Evolutionary conservation across 75 land plant species (phyloP).

Genomic region (Larix kaempferi): DNA sequence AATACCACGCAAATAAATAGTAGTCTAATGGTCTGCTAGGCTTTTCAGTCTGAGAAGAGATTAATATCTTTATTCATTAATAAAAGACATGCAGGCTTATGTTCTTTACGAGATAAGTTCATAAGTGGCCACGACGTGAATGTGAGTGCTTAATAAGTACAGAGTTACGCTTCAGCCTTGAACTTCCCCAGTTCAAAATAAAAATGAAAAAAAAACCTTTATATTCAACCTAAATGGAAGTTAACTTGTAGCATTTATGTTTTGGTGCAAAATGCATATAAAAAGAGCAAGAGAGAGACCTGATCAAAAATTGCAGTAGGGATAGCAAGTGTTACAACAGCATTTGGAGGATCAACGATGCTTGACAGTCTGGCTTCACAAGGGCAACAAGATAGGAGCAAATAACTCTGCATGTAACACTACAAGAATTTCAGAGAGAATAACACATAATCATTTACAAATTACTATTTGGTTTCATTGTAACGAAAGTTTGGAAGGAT

Average conservation of each 20-base stretch:
- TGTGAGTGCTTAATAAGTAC: too few species aligned
- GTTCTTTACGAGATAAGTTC: neutral
- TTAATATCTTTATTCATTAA: too few species aligned
- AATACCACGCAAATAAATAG: too few species aligned
- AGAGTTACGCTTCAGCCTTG: too few species aligned
- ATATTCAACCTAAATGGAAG: too few species aligned
- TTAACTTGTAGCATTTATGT: neutral
- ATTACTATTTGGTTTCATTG: neutral
- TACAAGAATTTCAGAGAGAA: neutral
- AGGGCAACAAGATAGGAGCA: slow-evolving; percentile 83
- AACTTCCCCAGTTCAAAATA: too few species aligned
- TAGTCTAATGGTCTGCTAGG: too few species aligned
- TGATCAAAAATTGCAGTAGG: slow-evolving; percentile 87
- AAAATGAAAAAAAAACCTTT: too few species aligned
- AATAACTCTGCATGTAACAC: slow-evolving; percentile 45
- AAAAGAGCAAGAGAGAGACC: slow-evolving; percentile 29
- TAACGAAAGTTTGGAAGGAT: neutral
- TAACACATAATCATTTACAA: neutral
- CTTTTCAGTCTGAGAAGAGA: too few species aligned
- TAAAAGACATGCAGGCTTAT: neutral
- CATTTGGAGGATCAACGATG: slow-evolving; percentile 85
- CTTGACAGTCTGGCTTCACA: slow-evolving; percentile 90
- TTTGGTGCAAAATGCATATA: neutral
- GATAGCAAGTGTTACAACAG: slow-evolving; percentile 78
- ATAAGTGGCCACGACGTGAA: too few species aligned